Base-by-base conservation (phyloP, 495 filamentous ascomycete species). In the Parachaetomium inaequale region DNA sequence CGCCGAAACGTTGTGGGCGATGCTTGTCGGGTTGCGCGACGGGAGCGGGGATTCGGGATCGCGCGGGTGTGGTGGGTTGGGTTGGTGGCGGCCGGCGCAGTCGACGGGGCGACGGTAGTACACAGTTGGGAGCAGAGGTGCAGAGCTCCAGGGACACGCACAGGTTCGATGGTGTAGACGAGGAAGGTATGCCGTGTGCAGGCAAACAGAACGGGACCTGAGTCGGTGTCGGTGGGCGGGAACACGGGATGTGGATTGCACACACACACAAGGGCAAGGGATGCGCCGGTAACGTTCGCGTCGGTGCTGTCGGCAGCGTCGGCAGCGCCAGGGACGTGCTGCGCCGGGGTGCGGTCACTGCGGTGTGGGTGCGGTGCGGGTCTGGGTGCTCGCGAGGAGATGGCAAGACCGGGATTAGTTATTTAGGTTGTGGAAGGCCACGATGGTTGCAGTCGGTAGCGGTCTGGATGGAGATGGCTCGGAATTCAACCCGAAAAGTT, bases 1-100 rank as follows among this genome's bases (percentile, higher is more conserved):
- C 55, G 65, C 23, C 65, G 63, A 67, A 64, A 64, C 61, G 66
- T 66, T 66, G 60, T 53, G 50, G 59, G 59, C 59, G 43, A 62
- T 42, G 58, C 58, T 31, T 36, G 52, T 56, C 53, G 43, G 59
- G 52, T 31, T 21, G 31, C 52, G 59, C 32, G 59, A 62, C 49
- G 50, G 59, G 29, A 31, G 52, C 42, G 43, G 42, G 40, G 43
- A 45, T 29, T 15, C 52, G 52, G 52, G 23, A 50, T 28, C 42
- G 17, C 7, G 52, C 51, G 31, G 38, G 23, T 25, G 50, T 46
- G 11, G 50, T 11, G 50, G 19, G 28, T n/a, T 12, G 3, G 29
- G 19, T 25, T 32, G 38, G 38, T 61, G 19, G 26, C 23, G 40
- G 50, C 7, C 40, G 42, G 21, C 19, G 23, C 29, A 21, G 19